phyloP scores from a whole-genome alignment of 2,329 filamentous ascomycete genomes.

The Cladophialophora immunda region DNA sequence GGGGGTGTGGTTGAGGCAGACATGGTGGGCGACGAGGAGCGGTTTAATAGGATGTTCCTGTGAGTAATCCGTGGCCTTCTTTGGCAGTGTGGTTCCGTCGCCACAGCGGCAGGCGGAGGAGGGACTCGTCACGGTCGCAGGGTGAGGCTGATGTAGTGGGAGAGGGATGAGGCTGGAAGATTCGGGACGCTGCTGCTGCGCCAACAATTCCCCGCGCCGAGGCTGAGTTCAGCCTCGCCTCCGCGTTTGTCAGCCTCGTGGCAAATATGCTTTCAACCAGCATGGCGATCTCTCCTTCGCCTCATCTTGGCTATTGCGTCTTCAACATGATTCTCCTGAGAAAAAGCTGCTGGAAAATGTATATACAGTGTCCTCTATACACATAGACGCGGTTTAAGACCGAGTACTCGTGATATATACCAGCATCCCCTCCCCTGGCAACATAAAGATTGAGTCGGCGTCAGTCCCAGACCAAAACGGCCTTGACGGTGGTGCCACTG shows the following conservation, averaged over 20 bases:
- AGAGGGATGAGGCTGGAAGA: conserved; percentile 28
- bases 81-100: conserved; percentile 8
- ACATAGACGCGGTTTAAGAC: too few relatives aligned
- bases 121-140: conserved; percentile 23
- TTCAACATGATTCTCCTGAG: background rate
- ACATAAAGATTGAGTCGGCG: background rate
- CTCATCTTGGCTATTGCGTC: background rate
- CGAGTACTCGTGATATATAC: too few relatives aligned
- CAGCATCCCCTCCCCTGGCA: background rate
- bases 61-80: background rate
- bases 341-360: background rate
- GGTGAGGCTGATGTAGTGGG: conserved; percentile 5
- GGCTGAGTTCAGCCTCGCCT: conserved; percentile 30
- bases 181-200: conserved; percentile 17
- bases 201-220: conserved; percentile 29
- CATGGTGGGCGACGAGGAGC: conserved; percentile 29
- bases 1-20: conserved; percentile 34
- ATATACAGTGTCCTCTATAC: background rate
- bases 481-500: conserved; percentile 44
- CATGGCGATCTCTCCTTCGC: background rate
- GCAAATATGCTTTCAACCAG: background rate
- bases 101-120: conserved; percentile 29
- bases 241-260: conserved; percentile 15
- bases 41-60: background rate
- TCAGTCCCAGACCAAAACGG: conserved; percentile 44